phyloP scores from a whole-genome alignment of 805 yeast species.

The Yarrowia porcina region DNA sequence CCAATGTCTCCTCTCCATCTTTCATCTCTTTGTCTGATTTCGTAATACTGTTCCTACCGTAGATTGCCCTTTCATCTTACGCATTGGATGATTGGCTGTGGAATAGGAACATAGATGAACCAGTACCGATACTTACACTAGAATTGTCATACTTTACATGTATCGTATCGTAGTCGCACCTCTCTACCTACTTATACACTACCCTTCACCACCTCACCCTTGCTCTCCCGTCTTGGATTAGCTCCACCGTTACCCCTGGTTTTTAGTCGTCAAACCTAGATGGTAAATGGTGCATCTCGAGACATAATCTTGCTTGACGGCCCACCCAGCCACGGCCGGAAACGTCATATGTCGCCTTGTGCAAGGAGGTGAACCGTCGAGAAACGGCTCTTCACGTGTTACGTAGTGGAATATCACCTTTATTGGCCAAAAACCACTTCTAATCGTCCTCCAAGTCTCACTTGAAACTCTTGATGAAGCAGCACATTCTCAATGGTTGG shows the following conservation, averaged over 20 bases:
- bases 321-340: background rate
- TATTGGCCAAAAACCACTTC: no score
- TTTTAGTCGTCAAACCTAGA: background rate
- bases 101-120: no score
- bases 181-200: no score
- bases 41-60: background rate
- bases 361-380: no score
- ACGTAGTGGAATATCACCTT: no score
- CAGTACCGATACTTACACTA: no score
- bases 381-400: background rate
- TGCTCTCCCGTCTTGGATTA: background rate
- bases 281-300: background rate
- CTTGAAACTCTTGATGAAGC: background rate
- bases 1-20: background rate
- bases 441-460: background rate
- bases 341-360: background rate
- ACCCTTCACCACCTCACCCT: no score
- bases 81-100: no score
- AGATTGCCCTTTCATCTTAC: no score
- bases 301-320: conserved; percentile 10
- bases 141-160: no score
- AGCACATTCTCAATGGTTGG: background rate
- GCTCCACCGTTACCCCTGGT: conserved; percentile 16
- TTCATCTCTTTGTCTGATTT: background rate
- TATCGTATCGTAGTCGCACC: no score